These are phyloP conservation scores for Entonaema liquescens DNA, from an alignment of 495 filamentous ascomycete genomes.

Conservation along the genomic window DNA sequence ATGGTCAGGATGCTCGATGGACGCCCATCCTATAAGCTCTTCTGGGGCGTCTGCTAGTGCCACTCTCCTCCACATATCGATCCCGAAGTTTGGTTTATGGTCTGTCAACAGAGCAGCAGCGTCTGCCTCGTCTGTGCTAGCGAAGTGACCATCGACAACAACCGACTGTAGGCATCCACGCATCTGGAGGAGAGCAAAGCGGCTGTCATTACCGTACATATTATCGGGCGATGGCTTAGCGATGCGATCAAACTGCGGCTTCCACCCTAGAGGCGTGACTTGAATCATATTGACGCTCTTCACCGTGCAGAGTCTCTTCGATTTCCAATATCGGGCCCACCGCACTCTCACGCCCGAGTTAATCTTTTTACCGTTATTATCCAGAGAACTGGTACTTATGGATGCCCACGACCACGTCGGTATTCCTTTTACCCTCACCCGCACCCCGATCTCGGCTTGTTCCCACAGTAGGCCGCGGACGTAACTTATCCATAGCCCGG, in stretches of 20 bases:
- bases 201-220: no score
- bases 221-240: no score
- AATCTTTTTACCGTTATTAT: not conserved
- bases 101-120: not conserved
- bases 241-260: no score
- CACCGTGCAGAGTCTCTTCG: not conserved
- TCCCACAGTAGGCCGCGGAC: not conserved
- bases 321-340: not conserved
- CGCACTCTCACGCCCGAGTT: not conserved
- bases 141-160: no score
- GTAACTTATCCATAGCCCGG: not conserved
- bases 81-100: not conserved
- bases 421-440: not conserved
- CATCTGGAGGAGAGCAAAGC: no score
- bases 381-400: not conserved
- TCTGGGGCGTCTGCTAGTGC: not conserved
- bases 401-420: not conserved
- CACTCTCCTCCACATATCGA: not conserved
- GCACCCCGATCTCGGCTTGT: not conserved
- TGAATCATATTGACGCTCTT: not conserved
- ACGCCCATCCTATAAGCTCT: not conserved
- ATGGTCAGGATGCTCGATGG: not conserved
- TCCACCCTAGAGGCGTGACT: no score
- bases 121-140: not conserved
- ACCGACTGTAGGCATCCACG: no score